Evolutionary conservation across 2,329 filamentous ascomycete species (phyloP).

Genomic region (Elsinoe australis): DNA sequence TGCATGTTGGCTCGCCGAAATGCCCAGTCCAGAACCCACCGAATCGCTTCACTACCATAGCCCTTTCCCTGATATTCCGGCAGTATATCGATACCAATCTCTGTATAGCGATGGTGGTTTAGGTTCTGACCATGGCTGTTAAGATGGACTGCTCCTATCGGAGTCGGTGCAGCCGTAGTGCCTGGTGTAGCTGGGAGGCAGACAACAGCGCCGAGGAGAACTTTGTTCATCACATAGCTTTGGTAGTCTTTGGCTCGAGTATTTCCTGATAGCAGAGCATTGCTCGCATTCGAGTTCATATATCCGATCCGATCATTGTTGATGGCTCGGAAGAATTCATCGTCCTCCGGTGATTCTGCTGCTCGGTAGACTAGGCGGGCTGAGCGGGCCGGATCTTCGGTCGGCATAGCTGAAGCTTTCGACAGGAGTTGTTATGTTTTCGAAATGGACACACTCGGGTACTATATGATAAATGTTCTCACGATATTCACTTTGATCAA

Average conservation of each 20-base stretch:
- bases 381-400: background rate
- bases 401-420: background rate
- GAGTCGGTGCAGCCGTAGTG: slow-evolving; percentile 20
- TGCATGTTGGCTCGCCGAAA: slow-evolving; percentile 42
- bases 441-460: no score
- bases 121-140: background rate
- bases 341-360: slow-evolving; percentile 27
- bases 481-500: no score
- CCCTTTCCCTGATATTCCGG: slow-evolving; percentile 34
- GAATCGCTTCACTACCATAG: slow-evolving; percentile 43
- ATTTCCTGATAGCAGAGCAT: background rate
- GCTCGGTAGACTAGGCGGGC: slow-evolving; percentile 33
- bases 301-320: slow-evolving; percentile 11
- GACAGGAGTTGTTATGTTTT: background rate
- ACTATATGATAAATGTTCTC: no score
- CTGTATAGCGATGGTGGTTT: slow-evolving; percentile 38
- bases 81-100: slow-evolving; percentile 36
- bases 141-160: slow-evolving; percentile 30
- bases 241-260: slow-evolving; percentile 1
- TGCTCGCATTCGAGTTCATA: background rate
- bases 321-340: slow-evolving; percentile 24
- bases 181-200: slow-evolving; percentile 26
- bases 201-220: slow-evolving; percentile 33
- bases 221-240: background rate
- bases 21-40: slow-evolving; percentile 42